Percentiles rank a stretch among this genome's conserved stretches.
These are phyloP conservation scores for Colletotrichum sansevieriae DNA, from an alignment of 2,329 filamentous ascomycete species.

Conservation along the genomic window DNA sequence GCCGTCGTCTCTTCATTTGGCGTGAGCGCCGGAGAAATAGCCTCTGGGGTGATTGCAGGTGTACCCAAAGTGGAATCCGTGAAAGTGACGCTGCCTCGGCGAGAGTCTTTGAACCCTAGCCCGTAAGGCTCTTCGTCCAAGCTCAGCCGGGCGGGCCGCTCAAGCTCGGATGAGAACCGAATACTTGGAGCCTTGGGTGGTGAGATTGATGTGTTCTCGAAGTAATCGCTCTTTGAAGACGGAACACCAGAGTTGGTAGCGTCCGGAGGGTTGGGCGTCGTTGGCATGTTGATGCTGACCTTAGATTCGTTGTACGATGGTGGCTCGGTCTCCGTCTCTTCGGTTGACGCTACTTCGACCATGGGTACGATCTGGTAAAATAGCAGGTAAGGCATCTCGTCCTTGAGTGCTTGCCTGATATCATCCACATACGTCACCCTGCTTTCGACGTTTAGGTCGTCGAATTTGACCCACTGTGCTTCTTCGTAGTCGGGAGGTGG, in stretches of 20 bases:
- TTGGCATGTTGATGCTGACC: slow-evolving; percentile 53
- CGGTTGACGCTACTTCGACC: slow-evolving; percentile 72
- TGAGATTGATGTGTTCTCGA: slow-evolving; percentile 54
- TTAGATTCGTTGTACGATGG: slow-evolving; percentile 71
- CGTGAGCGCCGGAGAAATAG: slow-evolving; percentile 55
- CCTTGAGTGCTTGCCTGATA: slow-evolving; percentile 78
- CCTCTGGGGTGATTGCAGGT: slow-evolving; percentile 53
- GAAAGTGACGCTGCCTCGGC: slow-evolving; percentile 65
- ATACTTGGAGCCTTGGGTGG: slow-evolving; percentile 61
- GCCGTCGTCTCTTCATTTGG: slow-evolving; percentile 66
- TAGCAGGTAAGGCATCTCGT: slow-evolving; percentile 93
- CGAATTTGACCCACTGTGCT: slow-evolving; percentile 90
- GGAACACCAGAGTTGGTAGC: slow-evolving; percentile 45
- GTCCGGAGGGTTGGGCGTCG: slow-evolving; percentile 48
- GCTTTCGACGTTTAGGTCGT: slow-evolving; percentile 79
- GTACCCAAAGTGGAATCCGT: slow-evolving; percentile 59
- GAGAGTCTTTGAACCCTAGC: slow-evolving; percentile 54
- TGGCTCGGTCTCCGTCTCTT: slow-evolving; percentile 63
- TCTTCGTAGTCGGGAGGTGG: slow-evolving; percentile 76
- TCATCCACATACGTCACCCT: slow-evolving; percentile 84
- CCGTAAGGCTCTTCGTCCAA: slow-evolving; percentile 55
- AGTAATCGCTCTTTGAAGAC: slow-evolving; percentile 58
- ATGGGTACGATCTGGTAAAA: slow-evolving; percentile 97
- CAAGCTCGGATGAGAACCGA: slow-evolving; percentile 68
- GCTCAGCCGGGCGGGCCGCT: slow-evolving; percentile 62